phyloP scores from a whole-genome alignment of 495 filamentous ascomycete genomes.

The Aspergillus carlsbadensis region DNA sequence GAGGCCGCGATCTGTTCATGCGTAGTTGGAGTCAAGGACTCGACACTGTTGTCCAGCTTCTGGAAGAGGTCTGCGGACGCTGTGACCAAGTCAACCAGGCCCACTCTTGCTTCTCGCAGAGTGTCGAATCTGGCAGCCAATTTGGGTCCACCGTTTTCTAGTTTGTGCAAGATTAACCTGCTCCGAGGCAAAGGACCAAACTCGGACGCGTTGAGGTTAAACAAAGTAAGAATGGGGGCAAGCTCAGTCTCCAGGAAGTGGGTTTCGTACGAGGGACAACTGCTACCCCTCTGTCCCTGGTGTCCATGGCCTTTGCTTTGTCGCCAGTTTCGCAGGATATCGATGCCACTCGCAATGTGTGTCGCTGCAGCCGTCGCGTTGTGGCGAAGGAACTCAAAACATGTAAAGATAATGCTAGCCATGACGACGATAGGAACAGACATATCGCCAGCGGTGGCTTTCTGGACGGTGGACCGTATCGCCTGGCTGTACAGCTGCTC shows the following conservation, averaged over 20 bases:
- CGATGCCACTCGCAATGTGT: slow-evolving; percentile 21
- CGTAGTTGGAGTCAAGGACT: background rate
- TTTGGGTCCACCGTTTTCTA: slow-evolving; percentile 7
- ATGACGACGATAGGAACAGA: slow-evolving; percentile 13
- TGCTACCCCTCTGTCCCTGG: background rate
- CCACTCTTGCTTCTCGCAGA: slow-evolving; percentile 14
- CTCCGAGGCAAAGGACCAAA: background rate
- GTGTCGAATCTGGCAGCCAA: slow-evolving; percentile 15
- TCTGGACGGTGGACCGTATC: slow-evolving; percentile 18
- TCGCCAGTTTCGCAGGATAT: slow-evolving; percentile 19
- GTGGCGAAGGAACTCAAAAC: slow-evolving; percentile 23
- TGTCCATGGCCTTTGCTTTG: background rate
- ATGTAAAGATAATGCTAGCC: slow-evolving; percentile 20
- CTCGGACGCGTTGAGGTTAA: slow-evolving; percentile 18
- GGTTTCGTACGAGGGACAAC: slow-evolving; percentile 6
- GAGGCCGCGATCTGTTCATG: background rate
- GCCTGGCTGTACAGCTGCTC: slow-evolving; percentile 19
- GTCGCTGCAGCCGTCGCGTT: slow-evolving; percentile 12
- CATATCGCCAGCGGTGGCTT: background rate
- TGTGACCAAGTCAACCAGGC: slow-evolving; percentile 20
- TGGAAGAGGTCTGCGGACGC: slow-evolving; percentile 5
- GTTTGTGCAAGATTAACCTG: slow-evolving; percentile 11
- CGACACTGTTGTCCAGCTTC: background rate
- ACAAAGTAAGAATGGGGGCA: slow-evolving; percentile 16
- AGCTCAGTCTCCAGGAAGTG: slow-evolving; percentile 24